Base-by-base conservation (phyloP, 2,329 filamentous ascomycete species). In the Penicillium sp. region DNA sequence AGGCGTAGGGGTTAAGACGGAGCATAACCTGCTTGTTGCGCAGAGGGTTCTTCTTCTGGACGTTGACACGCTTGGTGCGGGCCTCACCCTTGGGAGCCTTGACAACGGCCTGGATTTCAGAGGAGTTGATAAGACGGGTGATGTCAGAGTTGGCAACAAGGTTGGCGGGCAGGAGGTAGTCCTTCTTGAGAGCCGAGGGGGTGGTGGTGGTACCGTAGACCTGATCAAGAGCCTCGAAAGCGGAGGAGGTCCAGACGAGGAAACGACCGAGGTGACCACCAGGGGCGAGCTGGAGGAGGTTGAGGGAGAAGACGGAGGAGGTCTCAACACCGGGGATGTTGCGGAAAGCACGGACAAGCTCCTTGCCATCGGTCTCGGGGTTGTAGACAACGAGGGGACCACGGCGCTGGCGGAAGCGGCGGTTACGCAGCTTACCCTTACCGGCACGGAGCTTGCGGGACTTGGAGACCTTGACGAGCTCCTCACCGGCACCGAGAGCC, bases 11-110 rank as follows among this genome's bases (percentile, higher is more conserved):
- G 89, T 99, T 99, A 80, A 99, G 90, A 74, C 95, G 90, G 77
- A 99, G 90, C 81, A 97, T 87, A 69, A 99, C 90, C 87, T 98
- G 95, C 88, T 92, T 96, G 90, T 99, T 99, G 82, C 85, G 86
- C 71, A 99, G 92, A 75, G 95, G 95, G 87, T 99, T 99, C 93
- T 98, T 98, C 92, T 99, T 99, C 87, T 97, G 93, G 69, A 96
- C 91, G 75, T 85, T 82, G 69, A 84, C 82, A 76, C 95, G 91
- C 88, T 97, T 97, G 81, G 92, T 96, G 76, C 87, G 82, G 76
- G 91, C 87, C 71, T 89, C 87, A 72, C 95, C 95, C 86, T 93
- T 95, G 80, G 93, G 91, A 62, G 89, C 91, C 72, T 90, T 88
- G 75, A 99, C 87, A 59, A 96, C 93, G 80, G 89, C 90, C 89